These are phyloP conservation scores for Auricularia cornea DNA, from an alignment of 768 basidiomycete species.

Conservation along the genomic window DNA sequence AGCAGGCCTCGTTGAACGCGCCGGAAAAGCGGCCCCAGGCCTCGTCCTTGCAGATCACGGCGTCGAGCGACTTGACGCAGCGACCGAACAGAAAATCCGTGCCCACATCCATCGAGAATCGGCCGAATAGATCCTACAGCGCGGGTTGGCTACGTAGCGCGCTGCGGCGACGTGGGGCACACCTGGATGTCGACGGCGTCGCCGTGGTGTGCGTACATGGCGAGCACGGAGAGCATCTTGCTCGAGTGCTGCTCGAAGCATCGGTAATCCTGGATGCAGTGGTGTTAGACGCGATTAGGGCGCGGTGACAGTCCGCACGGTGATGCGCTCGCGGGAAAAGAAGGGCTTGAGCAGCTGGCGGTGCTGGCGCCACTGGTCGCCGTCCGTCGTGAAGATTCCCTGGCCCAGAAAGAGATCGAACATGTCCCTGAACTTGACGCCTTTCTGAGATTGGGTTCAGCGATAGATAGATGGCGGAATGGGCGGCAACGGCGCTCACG, in stretches of 20 bases:
- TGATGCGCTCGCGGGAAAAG: constrained; percentile 16
- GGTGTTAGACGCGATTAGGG: too few species aligned
- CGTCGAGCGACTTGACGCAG: constrained; percentile 5
- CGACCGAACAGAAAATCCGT: constrained; percentile 19
- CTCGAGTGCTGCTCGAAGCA: constrained; percentile 14
- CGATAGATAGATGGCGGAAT: neutral
- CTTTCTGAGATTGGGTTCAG: constrained; percentile 6
- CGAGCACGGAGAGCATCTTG: constrained; percentile 9
- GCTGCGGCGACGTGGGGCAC: neutral
- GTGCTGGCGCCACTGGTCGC: constrained; percentile 15
- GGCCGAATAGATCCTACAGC: constrained; percentile 13
- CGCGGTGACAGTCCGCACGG: neutral
- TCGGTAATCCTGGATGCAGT: constrained; percentile 6
- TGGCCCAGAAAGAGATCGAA: constrained; percentile 17
- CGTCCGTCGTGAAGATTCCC: constrained; percentile 21
- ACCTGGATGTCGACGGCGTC: constrained; percentile 10
- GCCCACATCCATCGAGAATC: constrained; percentile 18
- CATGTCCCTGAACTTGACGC: constrained; percentile 16
- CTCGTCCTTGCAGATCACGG: neutral
- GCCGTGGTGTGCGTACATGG: constrained; percentile 2
- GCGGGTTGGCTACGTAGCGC: too few species aligned
- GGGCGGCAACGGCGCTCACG: neutral
- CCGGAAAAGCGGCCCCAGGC: constrained; percentile 5
- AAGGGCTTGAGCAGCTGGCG: constrained; percentile 17
- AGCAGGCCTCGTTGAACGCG: constrained; percentile 8